phyloP scores from a whole-genome alignment of 2,329 filamentous ascomycete species.

The Fusarium buxicola region DNA sequence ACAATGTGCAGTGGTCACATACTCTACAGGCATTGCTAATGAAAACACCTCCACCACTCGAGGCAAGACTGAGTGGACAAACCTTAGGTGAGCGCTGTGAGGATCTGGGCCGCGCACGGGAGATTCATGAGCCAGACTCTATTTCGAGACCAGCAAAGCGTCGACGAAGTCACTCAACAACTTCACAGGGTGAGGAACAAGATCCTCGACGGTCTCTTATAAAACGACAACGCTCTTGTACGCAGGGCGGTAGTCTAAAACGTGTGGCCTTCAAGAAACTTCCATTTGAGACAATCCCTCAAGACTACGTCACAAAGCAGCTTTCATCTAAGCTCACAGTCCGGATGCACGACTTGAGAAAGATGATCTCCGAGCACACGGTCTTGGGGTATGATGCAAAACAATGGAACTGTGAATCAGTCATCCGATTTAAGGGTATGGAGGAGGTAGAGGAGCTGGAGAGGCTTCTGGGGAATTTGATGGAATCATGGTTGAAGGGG shows the following conservation, averaged over 20 bases:
- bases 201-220: constrained; percentile 41
- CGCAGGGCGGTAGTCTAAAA: constrained; percentile 32
- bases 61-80: background rate
- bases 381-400: constrained; percentile 13
- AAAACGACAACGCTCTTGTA: constrained; percentile 29
- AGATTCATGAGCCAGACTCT: background rate
- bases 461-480: constrained; percentile 30
- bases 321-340: constrained; percentile 19
- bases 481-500: constrained; percentile 40
- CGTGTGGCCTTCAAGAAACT: constrained; percentile 39
- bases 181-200: constrained; percentile 6
- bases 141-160: constrained; percentile 16
- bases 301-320: constrained; percentile 27
- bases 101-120: background rate
- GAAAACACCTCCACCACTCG: constrained; percentile 33
- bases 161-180: constrained; percentile 15
- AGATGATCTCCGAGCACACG: constrained; percentile 19
- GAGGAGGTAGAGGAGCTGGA: constrained; percentile 41
- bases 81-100: background rate
- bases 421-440: constrained; percentile 42
- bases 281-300: constrained; percentile 45
- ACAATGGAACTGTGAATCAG: constrained; percentile 5
- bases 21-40: constrained; percentile 34
- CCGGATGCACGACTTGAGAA: constrained; percentile 18
- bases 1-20: constrained; percentile 25